Evolutionary conservation across 2,329 filamentous ascomycete genomes (phyloP).

Genomic region (Aspergillus candidus): DNA sequence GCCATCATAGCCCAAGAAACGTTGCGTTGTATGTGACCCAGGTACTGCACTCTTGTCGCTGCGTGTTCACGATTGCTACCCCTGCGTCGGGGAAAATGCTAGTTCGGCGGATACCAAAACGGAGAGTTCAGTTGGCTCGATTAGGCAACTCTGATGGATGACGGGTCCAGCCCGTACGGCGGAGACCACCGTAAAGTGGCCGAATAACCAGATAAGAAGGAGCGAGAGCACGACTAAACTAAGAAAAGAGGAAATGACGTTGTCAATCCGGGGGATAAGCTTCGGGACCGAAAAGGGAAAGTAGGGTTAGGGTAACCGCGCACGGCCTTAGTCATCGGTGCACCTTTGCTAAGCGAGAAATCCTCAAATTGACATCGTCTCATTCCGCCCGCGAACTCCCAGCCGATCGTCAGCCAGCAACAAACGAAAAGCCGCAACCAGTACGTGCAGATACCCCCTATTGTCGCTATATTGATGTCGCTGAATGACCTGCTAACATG

Average conservation of each 20-base stretch:
- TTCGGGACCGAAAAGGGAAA: conserved; percentile 9
- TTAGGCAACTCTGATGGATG: too few species aligned
- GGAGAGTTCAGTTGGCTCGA: too few species aligned
- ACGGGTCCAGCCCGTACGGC: too few species aligned
- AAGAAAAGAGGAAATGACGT: too few species aligned
- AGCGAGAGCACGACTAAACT: too few species aligned
- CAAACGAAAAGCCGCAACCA: conserved; percentile 43
- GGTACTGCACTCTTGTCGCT: conserved; percentile 48
- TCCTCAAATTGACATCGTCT: conserved; percentile 35
- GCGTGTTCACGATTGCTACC: conserved; percentile 34
- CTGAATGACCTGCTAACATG: conserved; percentile 42
- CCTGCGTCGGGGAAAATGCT: conserved; percentile 12
- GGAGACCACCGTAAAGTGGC: too few species aligned
- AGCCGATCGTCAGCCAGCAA: conserved; percentile 38
- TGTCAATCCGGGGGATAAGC: too few species aligned
- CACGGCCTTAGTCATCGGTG: conserved; percentile 15
- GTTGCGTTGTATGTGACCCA: conserved; percentile 46
- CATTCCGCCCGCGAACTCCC: conserved; percentile 29
- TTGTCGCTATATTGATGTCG: conserved; percentile 8
- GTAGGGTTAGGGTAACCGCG: conserved; percentile 33
- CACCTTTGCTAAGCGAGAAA: conserved; percentile 42
- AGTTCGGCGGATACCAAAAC: too few species aligned
- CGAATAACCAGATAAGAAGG: too few species aligned
- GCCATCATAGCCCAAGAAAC: conserved; percentile 45
- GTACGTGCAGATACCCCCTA: conserved; percentile 31